Percentiles rank a stretch among this genome's conserved stretches.
Conservation (phyloP, 805 yeast genomes). For the Candida lessepsii region DNA sequence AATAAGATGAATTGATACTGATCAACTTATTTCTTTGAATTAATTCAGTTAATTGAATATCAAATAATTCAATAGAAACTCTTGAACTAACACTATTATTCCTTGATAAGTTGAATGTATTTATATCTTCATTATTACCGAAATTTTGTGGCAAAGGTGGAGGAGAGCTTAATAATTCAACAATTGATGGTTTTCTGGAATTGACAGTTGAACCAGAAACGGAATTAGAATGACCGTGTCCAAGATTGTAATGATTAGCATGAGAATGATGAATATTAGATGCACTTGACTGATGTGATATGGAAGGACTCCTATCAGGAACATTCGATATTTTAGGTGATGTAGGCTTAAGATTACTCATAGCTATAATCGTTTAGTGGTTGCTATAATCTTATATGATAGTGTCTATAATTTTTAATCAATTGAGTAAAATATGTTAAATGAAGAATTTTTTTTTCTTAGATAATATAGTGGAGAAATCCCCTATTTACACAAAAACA, state of each 20-base stretch:
- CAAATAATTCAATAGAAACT: slow-evolving; percentile 61
- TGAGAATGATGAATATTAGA: slow-evolving; percentile 4
- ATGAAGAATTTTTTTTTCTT: not conserved
- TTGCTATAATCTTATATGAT: not conserved
- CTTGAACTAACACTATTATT: slow-evolving; percentile 30
- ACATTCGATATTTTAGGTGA: slow-evolving; percentile 7
- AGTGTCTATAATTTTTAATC: too few relatives aligned
- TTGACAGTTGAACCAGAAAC: slow-evolving; percentile 9
- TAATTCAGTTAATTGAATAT: slow-evolving; percentile 66
- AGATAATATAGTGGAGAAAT: slow-evolving; percentile 6
- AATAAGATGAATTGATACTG: slow-evolving; percentile 58
- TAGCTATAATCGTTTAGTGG: not conserved
- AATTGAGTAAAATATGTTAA: too few relatives aligned
- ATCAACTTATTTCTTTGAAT: slow-evolving; percentile 78
- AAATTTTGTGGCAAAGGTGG: slow-evolving; percentile 55
- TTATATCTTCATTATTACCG: slow-evolving; percentile 37
- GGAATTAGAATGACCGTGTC: slow-evolving; percentile 4
- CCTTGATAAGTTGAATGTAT: slow-evolving; percentile 39
- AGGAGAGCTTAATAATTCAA: slow-evolving; percentile 72
- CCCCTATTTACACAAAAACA: slow-evolving; percentile 6
- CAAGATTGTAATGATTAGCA: not conserved
- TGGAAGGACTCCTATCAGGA: slow-evolving; percentile 8
- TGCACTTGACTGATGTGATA: slow-evolving; percentile 9
- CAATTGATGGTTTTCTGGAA: slow-evolving; percentile 62
- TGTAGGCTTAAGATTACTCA: slow-evolving; percentile 9